phyloP scores from a whole-genome alignment of 176 grass and related monocot genomes.

The Carex scoparia region DNA sequence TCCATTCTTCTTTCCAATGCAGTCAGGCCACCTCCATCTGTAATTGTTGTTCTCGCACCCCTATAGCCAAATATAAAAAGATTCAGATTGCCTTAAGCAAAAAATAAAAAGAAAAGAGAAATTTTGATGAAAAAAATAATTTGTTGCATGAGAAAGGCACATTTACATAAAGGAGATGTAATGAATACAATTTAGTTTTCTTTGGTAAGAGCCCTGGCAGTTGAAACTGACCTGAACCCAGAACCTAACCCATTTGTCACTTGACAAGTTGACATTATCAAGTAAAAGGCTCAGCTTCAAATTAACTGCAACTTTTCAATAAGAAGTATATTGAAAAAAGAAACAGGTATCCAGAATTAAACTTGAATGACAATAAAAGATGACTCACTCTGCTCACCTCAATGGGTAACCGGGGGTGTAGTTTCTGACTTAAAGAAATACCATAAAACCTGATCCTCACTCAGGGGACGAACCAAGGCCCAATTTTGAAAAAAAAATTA shows the following conservation, averaged over 20 bases:
- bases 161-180: background rate
- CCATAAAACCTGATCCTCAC: background rate
- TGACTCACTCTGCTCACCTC: background rate
- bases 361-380: background rate
- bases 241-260: background rate
- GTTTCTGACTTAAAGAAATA: background rate
- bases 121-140: background rate
- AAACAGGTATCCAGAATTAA: background rate
- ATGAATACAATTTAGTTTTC: background rate
- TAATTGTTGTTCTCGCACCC: slow-evolving; percentile 29
- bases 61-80: background rate
- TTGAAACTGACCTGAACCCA: background rate
- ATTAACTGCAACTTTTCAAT: background rate
- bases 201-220: background rate
- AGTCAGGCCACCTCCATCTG: slow-evolving; percentile 37
- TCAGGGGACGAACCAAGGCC: too few relatives aligned
- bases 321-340: background rate
- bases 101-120: background rate
- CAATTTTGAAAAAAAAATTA: too few relatives aligned
- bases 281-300: background rate
- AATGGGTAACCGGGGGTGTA: background rate
- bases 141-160: background rate
- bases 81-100: background rate
- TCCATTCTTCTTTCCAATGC: slow-evolving; percentile 42
- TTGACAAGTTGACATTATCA: background rate